Base-by-base conservation (phyloP, 768 basidiomycete species). In the Crepidotus variabilis region DNA sequence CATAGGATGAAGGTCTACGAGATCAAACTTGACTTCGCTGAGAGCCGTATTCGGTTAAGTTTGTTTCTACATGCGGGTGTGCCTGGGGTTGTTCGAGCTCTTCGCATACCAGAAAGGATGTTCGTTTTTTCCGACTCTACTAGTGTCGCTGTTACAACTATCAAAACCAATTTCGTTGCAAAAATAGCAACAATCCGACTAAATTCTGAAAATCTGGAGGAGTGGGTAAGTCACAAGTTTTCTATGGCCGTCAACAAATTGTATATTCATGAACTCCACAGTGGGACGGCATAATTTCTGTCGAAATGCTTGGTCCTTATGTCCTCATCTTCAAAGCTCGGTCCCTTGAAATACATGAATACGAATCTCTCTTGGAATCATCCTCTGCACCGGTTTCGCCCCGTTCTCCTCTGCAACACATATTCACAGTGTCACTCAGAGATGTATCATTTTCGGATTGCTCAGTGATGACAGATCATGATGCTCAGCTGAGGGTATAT, bases 281-380 rank as follows among this genome's bases (percentile, higher is more conserved):
- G 78, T 73, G 71, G 66, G 72, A 77, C 56, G 70, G 67, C 0
- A 70, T 84, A 8, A 65, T 80, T 1, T 74, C 71, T 8, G 57
- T 80, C 16, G 73, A 70, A 16, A 72, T 85, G 39, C 70, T 80
- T 36, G 82, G 78, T 2, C 69, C 73, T 0, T 78, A 80, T 52
- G 61, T 86, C n/a, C 66, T 86, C 22, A 72, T 80, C 21, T 75
- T 85, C 62, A 81, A 77, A 55, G 69, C 75, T 0, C 79, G 77
- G 5, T 76, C 82, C 0, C 60, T 87, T 21, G 82, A 85, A 56
- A 66, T 83, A 2, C 73, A 76, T 57, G 54, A 66, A 46, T 62
- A 62, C 46, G 48, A 52, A 3, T 67, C 75, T 0, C 60, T 75
- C 23, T 50, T 66, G 47, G 52, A 47, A 62, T 56, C 53, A 50